Conservation (phyloP, 2,329 filamentous ascomycete genomes). For the Xylaria multiplex region DNA sequence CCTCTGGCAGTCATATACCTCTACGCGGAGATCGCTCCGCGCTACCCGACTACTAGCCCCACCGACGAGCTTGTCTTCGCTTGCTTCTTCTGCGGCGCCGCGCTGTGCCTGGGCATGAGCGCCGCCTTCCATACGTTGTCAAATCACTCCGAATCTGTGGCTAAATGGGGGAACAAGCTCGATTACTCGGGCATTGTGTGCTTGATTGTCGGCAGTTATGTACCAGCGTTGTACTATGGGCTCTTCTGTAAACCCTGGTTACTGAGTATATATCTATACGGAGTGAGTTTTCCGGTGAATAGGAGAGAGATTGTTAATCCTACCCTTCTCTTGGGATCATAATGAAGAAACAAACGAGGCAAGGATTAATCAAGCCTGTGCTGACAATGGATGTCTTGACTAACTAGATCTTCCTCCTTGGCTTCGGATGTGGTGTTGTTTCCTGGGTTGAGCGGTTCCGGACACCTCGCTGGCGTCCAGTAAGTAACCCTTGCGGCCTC, state of each 20-base stretch:
- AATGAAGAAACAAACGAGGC: neutral
- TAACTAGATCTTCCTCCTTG: conserved; percentile 83
- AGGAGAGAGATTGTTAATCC: neutral
- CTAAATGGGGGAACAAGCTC: conserved; percentile 87
- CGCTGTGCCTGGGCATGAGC: conserved; percentile 80
- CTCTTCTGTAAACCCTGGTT: conserved; percentile 76
- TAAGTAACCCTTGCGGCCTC: neutral
- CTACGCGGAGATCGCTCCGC: conserved; percentile 67
- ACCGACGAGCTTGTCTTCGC: conserved; percentile 77
- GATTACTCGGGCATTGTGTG: conserved; percentile 95
- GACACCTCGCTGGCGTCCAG: conserved; percentile 80
- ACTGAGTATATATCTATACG: conserved; percentile 76
- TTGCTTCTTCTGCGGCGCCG: conserved; percentile 82
- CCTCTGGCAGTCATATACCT: conserved; percentile 62
- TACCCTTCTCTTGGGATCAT: neutral
- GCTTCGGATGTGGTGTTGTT: conserved; percentile 77
- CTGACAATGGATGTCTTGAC: conserved; percentile 13
- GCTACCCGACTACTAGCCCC: conserved; percentile 70
- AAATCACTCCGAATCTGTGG: conserved; percentile 83
- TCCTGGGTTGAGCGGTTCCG: conserved; percentile 86
- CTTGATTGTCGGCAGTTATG: conserved; percentile 89
- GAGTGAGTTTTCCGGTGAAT: conserved; percentile 63
- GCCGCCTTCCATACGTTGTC: conserved; percentile 85
- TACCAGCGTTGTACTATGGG: conserved; percentile 88
- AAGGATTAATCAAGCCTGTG: neutral